Base-by-base conservation (phyloP, 306 rosid species). In the Acacia confusa region DNA sequence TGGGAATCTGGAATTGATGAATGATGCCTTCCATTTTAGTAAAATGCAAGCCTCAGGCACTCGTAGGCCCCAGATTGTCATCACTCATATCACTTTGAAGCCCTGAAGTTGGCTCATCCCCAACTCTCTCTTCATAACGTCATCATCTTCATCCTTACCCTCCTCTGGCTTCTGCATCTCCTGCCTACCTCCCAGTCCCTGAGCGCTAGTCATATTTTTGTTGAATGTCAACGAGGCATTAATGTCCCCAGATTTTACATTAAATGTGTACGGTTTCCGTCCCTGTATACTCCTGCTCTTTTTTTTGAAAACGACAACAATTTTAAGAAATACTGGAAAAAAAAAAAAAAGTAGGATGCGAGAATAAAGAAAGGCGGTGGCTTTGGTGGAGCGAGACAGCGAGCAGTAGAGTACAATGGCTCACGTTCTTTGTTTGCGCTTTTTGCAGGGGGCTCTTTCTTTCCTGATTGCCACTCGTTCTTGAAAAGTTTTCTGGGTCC, bases 381-480 rank as follows among this genome's bases (percentile, higher is more conserved):
- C 55, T 38, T 52, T 75, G 38, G 24, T 11, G 16, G 6, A 2
- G 53, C 4, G 34, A 2, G 34, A 30, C 34, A 30, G 34, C 34
- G 53, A 55, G 63, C 5, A 17, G 53, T 44, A 47, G 60, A 44
- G 60, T 30, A 69, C 73, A 82, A 82, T 76, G 72, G 25, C 67
- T 83, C 86, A 80, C 74, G 84, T 77, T 80, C 66, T 79, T 48
- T 48, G 20, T 17, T 72, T 72, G 82, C 80, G 86, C 89, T 83
- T 86, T 86, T 83, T 86, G 89, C 83, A 76, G 85, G 79, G 79
- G 78, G 36, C 50, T 84, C 53, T 83, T 82, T 82, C 69, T 70
- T 28, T 79, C 55, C 79, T 41, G 63, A 61, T 70, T 30, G 79
- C 78, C 48, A 82, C 48, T 74, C 75, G 17, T 74, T 57, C 66